These are phyloP conservation scores for Podospora pseudocomata DNA, from an alignment of 495 filamentous ascomycete genomes.

Conservation along the genomic window DNA sequence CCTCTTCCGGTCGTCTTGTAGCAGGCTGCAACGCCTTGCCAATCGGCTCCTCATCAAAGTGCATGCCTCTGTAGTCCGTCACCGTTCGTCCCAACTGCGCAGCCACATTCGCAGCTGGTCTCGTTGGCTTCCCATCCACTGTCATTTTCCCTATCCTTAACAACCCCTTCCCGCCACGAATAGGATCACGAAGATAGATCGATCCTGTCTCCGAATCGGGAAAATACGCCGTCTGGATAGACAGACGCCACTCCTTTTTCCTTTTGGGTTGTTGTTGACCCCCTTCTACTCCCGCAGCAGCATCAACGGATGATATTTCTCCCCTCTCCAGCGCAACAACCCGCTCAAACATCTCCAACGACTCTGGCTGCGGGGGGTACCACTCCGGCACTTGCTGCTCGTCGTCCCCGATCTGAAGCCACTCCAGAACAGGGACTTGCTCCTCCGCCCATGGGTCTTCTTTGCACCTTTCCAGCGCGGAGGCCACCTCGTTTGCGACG, in stretches of 20 bases:
- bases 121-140: not conserved
- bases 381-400: not conserved
- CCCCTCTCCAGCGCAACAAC: not conserved
- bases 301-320: not conserved
- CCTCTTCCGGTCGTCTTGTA: not conserved
- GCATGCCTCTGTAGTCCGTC: not conserved
- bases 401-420: not conserved
- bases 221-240: not conserved
- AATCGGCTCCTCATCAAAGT: not conserved
- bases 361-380: not conserved
- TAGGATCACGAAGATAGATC: not conserved
- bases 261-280: not conserved
- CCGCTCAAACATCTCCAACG: not conserved
- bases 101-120: not conserved
- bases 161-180: not conserved
- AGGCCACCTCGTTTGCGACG: not conserved
- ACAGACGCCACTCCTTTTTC: not conserved
- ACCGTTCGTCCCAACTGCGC: not conserved
- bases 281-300: not conserved
- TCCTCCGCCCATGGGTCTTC: not conserved
- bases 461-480: constrained; percentile 13
- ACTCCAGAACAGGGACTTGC: not conserved
- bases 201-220: not conserved
- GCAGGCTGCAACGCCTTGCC: not conserved
- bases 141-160: not conserved